These are phyloP conservation scores for Fomitopsis palustris DNA, from an alignment of 1,284 basidiomycete genomes.

Conservation along the genomic window DNA sequence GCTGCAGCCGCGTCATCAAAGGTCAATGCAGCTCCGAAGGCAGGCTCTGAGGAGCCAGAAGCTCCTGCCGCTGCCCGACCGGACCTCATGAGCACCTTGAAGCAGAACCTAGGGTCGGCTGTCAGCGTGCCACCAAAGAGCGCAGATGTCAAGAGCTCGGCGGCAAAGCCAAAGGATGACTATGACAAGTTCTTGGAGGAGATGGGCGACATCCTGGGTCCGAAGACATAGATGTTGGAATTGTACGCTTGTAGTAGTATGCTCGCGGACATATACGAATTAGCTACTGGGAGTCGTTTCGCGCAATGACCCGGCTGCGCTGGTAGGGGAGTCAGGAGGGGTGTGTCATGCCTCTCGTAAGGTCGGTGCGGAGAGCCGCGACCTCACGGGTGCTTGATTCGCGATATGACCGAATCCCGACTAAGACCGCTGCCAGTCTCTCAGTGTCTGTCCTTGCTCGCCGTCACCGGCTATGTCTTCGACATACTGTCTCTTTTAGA, in stretches of 20 bases:
- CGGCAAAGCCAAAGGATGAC: constrained; percentile 53
- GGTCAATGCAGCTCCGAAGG: constrained; percentile 62
- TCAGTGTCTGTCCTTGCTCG: background rate
- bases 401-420: constrained; percentile 2
- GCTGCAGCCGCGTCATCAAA: constrained; percentile 34
- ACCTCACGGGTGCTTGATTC: background rate
- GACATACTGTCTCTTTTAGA: background rate
- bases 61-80: constrained; percentile 42
- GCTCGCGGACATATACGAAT: background rate
- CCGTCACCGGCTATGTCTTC: background rate
- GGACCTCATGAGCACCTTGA: constrained; percentile 61
- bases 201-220: constrained; percentile 54
- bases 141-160: constrained; percentile 8
- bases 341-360: background rate
- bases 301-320: too few species aligned
- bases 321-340: background rate
- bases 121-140: constrained; percentile 26
- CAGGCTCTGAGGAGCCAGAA: constrained; percentile 30
- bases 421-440: background rate
- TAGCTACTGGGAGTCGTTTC: too few species aligned
- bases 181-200: constrained; percentile 76
- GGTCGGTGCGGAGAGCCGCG: background rate
- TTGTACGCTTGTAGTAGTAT: too few species aligned
- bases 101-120: constrained; percentile 50
- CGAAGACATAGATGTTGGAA: constrained; percentile 4